Conservation (phyloP, 2,329 filamentous ascomycete species). For the Coleophoma cylindrospora region DNA sequence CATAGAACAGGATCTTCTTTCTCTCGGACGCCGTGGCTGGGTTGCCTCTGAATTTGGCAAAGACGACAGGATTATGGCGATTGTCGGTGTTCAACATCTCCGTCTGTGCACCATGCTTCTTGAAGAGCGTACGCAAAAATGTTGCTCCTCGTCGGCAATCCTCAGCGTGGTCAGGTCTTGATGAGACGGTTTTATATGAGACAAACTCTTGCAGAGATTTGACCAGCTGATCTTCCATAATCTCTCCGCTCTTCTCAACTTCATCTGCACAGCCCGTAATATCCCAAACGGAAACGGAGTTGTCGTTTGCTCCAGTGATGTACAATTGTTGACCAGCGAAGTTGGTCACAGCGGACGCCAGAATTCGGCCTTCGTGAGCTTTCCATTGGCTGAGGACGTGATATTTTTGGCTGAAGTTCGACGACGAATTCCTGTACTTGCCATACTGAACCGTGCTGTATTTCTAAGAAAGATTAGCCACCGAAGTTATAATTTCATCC, state of each 20-base stretch:
- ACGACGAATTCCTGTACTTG: conserved; percentile 40
- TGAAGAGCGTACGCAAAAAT: conserved; percentile 85
- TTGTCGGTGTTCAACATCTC: conserved; percentile 83
- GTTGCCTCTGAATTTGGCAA: conserved; percentile 80
- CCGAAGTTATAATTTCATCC: neutral
- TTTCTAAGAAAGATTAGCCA: conserved; percentile 39
- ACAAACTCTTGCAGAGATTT: conserved; percentile 81
- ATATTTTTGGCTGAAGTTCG: conserved; percentile 70
- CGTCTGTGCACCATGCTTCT: conserved; percentile 82
- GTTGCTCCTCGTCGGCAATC: conserved; percentile 92
- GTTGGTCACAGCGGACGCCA: conserved; percentile 73
- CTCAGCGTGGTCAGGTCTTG: conserved; percentile 76
- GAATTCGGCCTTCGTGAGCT: conserved; percentile 81
- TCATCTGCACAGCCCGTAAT: conserved; percentile 39
- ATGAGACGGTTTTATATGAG: conserved; percentile 87
- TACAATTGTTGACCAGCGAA: conserved; percentile 74
- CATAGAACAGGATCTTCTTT: conserved; percentile 93
- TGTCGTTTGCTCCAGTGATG: conserved; percentile 91
- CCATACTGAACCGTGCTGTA: conserved; percentile 63
- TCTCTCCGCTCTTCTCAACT: conserved; percentile 12
- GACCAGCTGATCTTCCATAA: conserved; percentile 51
- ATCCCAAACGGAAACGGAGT: conserved; percentile 84
- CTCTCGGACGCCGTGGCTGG: conserved; percentile 57
- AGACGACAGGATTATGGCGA: conserved; percentile 82
- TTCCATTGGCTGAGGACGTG: conserved; percentile 73